Base-by-base conservation (phyloP, 805 yeast species). In the Candida montana region DNA sequence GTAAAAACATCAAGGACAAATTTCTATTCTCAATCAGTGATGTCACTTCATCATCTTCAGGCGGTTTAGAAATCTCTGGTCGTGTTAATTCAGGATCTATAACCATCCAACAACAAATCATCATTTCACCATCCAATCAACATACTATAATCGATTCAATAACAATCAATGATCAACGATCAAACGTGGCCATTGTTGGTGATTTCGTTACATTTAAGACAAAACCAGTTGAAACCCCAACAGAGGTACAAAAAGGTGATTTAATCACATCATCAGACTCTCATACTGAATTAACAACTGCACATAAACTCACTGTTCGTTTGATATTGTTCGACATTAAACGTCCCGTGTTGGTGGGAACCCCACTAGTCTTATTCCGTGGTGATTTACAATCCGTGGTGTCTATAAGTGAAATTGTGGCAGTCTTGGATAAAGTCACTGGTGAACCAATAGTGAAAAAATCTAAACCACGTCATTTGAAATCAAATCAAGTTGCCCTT, bases 401-500 rank as follows among this genome's bases (percentile, higher is more conserved):
- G 74, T 81, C 77, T 72, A 83, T 86, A 75, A 83, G 79, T 63
- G 79, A 79, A 63, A 79, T 86, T 59, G 57, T 83, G 55, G 81
- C 79, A 70, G 82, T 87, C 82, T 83, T 85, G 63, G 95, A 86
- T 81, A 83, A 90, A 75, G 81, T 90, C 72, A 81, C 96, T 62
- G 95, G 95, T 75, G 86, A 91, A 84, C 74, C 76, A 67, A 70
- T 82, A 63, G 95, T 88, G 79, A 90, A 83, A 64, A 41, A 37
- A 20, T 26, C 29, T 8, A 71, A 75, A 62, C 96, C 96, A 62
- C 90, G 91, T 68, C 86, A 81, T 76, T 79, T 95, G 72, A 89
- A 89, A 77, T 83, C 95, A 63, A 95, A 96, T 70, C 96, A 90
- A 75, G 89, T 95, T 73, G 91, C 95, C 58, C 83, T 88, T 65